Evolutionary conservation across 73 alveolate species (phyloP), one percentile per base, ranked within the genome.

Genomic region (Paramecium bursaria): DNA sequence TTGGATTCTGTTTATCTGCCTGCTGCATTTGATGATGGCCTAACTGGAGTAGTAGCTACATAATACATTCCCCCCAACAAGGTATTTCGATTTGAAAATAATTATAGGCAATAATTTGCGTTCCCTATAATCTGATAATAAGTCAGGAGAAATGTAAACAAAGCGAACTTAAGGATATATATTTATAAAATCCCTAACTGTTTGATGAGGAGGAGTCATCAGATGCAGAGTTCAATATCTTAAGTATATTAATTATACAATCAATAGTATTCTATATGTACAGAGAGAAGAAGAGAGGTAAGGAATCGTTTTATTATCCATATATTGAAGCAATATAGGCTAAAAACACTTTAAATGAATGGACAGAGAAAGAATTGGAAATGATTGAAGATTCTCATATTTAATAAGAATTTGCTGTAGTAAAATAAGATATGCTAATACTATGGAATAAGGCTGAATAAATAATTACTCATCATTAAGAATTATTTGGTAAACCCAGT

Each of bases 151-250:
- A 67, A 67, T 67, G 82, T 26, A 35, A 35, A 19, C 3, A 15
- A 4, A 67, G 82, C 21, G 21, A 25, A 11, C 27, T 67, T 21
- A 15, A 35, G 3, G 17, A 21, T 17, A 44, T 67, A 10, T 67
- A 67, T 14, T 14, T 39, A 25, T 21, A 67, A 15, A 22, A 67
- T 67, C 82, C 82, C 9, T 53, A 67, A 4, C 7, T 67, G 50
- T 67, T 67, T 15, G 55, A 67, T 35, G 82, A 67, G 35, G 44
- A 67, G 3, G 82, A 67, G 23, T 39, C 82, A 3, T 31, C 53
- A 2, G 82, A 67, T 67, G 82, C 82, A 35, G 82, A 67, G 44
- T 67, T 67, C 33, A 67, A 67, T 67, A 42, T 67, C n/a, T 67
- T 67, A 67, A 67, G 82, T 67, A 67, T 1, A n/a, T 48, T 6